Evolutionary conservation across 2,329 filamentous ascomycete species (phyloP).

Genomic region (Fonsecaea multimorphosa): DNA sequence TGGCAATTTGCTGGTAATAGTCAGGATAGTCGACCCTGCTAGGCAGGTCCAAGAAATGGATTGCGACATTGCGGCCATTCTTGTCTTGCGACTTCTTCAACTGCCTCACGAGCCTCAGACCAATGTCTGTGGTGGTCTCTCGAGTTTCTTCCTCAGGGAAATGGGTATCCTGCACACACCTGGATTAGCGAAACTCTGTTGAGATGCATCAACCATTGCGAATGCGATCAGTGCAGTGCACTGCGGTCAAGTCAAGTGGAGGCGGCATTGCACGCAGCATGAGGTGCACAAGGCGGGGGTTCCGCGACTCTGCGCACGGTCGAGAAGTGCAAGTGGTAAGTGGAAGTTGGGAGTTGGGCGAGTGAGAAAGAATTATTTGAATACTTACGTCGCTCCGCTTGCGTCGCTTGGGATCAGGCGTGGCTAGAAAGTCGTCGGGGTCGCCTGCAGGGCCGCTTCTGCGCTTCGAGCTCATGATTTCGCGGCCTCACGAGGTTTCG

Average conservation of each 20-base stretch:
- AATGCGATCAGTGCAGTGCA: slow-evolving; percentile 13
- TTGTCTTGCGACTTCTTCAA: slow-evolving; percentile 81
- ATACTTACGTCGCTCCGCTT: slow-evolving; percentile 41
- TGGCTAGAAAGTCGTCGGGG: slow-evolving; percentile 54
- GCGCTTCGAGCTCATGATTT: slow-evolving; percentile 58
- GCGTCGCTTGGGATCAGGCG: slow-evolving; percentile 60
- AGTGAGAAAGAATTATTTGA: slow-evolving; percentile 26
- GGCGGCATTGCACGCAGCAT: slow-evolving; percentile 14
- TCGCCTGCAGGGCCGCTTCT: slow-evolving; percentile 58
- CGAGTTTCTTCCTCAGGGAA: slow-evolving; percentile 59
- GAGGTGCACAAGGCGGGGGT: slow-evolving; percentile 19
- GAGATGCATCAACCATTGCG: slow-evolving; percentile 4
- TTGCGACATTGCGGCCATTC: slow-evolving; percentile 76
- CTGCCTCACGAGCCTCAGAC: slow-evolving; percentile 74
- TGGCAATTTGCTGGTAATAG: slow-evolving; percentile 77
- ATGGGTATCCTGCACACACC: slow-evolving; percentile 37
- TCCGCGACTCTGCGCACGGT: slow-evolving; percentile 9
- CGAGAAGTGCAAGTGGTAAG: slow-evolving; percentile 15
- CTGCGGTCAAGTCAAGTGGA: slow-evolving; percentile 7
- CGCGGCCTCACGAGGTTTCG: slow-evolving; percentile 32
- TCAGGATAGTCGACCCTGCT: slow-evolving; percentile 62
- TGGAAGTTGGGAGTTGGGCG: slow-evolving; percentile 18
- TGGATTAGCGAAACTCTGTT: slow-evolving; percentile 23
- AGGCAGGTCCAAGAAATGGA: slow-evolving; percentile 75
- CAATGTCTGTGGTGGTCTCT: slow-evolving; percentile 73